Evolutionary conservation across 306 rosid species (phyloP).

Genomic region (Neltuma alba): DNA sequence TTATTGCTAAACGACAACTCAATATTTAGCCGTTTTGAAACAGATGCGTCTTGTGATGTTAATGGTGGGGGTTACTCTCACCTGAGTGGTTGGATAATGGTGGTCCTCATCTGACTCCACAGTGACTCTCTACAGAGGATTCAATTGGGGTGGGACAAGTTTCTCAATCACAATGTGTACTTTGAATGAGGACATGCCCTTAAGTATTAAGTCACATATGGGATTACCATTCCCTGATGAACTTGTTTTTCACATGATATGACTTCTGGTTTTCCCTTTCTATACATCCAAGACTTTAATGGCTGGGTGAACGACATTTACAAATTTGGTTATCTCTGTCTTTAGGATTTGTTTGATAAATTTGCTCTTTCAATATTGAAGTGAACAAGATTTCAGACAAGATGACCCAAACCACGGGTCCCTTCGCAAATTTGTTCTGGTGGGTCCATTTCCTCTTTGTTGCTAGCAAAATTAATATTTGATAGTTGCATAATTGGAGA

Average conservation of each 20-base stretch:
- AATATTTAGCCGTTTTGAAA: background rate
- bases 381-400: conserved; percentile 26
- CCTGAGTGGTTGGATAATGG: conserved; percentile 26
- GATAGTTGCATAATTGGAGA: conserved; percentile 39
- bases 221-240: conserved; percentile 41
- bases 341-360: conserved; percentile 3
- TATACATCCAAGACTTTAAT: conserved; percentile 35
- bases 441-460: conserved; percentile 47
- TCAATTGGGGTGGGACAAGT: conserved; percentile 52
- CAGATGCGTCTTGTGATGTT: conserved; percentile 13
- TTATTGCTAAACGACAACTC: conserved; percentile 40
- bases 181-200: conserved; percentile 45
- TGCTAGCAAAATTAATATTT: conserved; percentile 35
- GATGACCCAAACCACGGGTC: conserved; percentile 39
- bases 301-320: conserved; percentile 29
- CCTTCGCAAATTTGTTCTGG: conserved; percentile 43
- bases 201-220: conserved; percentile 41
- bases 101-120: conserved; percentile 49
- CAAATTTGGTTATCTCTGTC: conserved; percentile 37
- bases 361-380: conserved; percentile 24
- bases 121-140: conserved; percentile 39
- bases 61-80: conserved; percentile 17
- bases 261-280: conserved; percentile 30
- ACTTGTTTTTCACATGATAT: conserved; percentile 31
- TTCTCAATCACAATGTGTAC: conserved; percentile 49